These are phyloP conservation scores for Trichosporon ovoides DNA, from an alignment of 1,284 basidiomycete genomes.

Conservation along the genomic window DNA sequence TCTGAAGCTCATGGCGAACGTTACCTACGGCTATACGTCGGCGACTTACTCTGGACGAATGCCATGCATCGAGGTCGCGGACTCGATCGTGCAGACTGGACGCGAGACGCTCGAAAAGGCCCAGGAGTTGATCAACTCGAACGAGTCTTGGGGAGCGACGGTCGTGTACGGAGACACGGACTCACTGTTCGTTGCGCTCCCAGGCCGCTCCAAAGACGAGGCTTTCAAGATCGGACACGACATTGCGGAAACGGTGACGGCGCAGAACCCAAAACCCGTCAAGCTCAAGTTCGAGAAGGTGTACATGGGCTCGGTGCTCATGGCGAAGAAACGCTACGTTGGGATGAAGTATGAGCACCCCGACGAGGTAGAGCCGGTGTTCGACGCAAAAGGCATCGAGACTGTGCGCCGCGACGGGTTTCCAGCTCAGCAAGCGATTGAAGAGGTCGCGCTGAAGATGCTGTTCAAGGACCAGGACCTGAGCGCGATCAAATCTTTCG, in stretches of 20 bases:
- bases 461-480: conserved; percentile 85
- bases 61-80: conserved; percentile 97
- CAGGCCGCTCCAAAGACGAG: conserved; percentile 83
- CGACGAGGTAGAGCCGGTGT: conserved; percentile 70
- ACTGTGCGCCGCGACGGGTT: conserved; percentile 89
- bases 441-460: conserved; percentile 81
- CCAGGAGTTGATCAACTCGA: conserved; percentile 71
- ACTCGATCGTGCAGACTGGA: conserved; percentile 94
- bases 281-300: conserved; percentile 99
- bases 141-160: conserved; percentile 76
- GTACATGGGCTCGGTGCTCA: conserved; percentile 84
- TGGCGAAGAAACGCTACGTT: conserved; percentile 96
- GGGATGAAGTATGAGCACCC: conserved; percentile 88
- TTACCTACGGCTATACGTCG: conserved; percentile 91
- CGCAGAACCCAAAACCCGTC: conserved; percentile 79
- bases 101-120: conserved; percentile 94
- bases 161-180: conserved; percentile 99
- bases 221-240: conserved; percentile 89
- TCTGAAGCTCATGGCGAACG: conserved; percentile 77
- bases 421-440: conserved; percentile 80
- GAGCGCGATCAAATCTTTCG: conserved; percentile 82
- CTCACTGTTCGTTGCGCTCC: conserved; percentile 84
- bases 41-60: conserved; percentile 93
- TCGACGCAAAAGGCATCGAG: conserved; percentile 98
- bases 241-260: conserved; percentile 82